These are phyloP conservation scores for Vicia faba DNA, from an alignment of 306 rosid species.

Conservation along the genomic window DNA sequence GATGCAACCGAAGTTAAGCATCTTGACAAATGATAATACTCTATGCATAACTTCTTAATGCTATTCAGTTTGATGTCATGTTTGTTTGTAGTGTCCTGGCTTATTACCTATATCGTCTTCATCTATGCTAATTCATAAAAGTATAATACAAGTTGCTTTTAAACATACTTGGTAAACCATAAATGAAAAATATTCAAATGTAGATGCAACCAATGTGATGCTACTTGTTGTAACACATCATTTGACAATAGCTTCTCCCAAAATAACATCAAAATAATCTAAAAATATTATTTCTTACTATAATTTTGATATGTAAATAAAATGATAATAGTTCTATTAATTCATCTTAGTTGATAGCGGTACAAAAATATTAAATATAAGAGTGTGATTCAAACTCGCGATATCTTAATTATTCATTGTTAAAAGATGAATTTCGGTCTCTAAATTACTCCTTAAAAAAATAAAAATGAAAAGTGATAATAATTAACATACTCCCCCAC, in stretches of 20 bases:
- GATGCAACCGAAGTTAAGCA: neutral
- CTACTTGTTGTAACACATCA: neutral
- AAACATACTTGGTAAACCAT: no score
- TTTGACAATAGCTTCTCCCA: neutral
- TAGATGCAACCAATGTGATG: neutral
- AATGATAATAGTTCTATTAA: no score
- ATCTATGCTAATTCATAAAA: neutral
- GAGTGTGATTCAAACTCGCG: no score
- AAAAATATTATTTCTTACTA: neutral
- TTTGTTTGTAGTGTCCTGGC: neutral
- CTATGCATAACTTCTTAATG: neutral
- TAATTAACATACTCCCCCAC: no score
- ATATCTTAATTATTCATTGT: no score
- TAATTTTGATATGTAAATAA: neutral
- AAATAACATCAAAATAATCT: neutral
- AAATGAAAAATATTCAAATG: neutral
- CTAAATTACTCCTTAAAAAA: no score
- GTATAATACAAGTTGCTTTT: neutral
- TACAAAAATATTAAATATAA: no score
- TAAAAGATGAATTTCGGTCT: no score
- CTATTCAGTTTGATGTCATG: neutral
- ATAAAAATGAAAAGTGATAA: no score
- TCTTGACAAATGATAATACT: neutral
- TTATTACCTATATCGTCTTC: neutral
- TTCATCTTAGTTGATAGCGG: no score